Evolutionary conservation across 1,284 basidiomycete species (phyloP).

Genomic region (Hymenochaete sp.): DNA sequence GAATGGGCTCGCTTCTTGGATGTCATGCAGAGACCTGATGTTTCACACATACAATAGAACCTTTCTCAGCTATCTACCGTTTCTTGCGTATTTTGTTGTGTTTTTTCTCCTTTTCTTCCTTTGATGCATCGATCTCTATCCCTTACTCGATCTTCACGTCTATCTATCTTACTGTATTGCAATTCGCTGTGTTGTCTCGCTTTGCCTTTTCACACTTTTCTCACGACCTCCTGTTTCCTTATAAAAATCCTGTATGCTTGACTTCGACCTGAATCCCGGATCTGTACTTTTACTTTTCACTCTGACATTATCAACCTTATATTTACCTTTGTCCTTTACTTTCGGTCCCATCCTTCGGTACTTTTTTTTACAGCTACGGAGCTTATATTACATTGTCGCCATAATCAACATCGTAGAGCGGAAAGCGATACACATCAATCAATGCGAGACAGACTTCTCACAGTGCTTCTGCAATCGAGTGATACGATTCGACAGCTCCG

Average conservation of each 20-base stretch:
- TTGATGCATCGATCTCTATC: background rate
- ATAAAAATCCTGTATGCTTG: too few species aligned
- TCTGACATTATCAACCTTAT: too few species aligned
- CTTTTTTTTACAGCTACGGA: too few species aligned
- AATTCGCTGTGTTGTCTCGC: background rate
- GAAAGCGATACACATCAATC: too few species aligned
- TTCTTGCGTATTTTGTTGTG: background rate
- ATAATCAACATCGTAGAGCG: too few species aligned
- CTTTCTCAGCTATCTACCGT: background rate
- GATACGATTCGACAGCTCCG: conserved; percentile 50
- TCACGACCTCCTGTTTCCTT: background rate
- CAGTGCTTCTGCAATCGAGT: conserved; percentile 57
- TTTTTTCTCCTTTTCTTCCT: background rate
- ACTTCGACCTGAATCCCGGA: too few species aligned
- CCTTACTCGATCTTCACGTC: background rate
- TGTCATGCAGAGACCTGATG: conserved; percentile 34
- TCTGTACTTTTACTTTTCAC: too few species aligned
- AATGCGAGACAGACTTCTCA: conserved; percentile 15
- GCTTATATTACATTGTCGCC: too few species aligned
- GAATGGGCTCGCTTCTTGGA: conserved; percentile 40
- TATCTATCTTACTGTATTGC: background rate
- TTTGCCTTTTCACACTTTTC: conserved; percentile 1
- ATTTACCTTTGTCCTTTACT: too few species aligned
- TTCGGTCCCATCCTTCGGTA: too few species aligned
- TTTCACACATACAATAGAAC: conserved; percentile 12